phyloP scores from a whole-genome alignment of 1,284 basidiomycete genomes.

The Taiwanofungus camphoratus region DNA sequence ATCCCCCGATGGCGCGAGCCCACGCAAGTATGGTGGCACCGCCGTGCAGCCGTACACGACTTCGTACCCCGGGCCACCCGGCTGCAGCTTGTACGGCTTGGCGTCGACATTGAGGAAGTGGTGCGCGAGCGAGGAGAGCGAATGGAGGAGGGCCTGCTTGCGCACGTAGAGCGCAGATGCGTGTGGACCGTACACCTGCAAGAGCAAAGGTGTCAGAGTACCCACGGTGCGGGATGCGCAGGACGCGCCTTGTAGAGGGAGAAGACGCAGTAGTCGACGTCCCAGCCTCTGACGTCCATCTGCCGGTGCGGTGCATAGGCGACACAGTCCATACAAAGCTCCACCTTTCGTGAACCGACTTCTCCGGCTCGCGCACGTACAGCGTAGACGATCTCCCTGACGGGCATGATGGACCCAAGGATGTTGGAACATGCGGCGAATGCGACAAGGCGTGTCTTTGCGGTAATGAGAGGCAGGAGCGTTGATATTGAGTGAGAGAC shows the following conservation, averaged over 20 bases:
- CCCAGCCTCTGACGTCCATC: slow-evolving; percentile 70
- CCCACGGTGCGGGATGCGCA: not conserved
- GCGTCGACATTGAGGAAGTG: slow-evolving; percentile 56
- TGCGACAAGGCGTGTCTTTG: slow-evolving; percentile 66
- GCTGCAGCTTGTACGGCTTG: slow-evolving; percentile 60
- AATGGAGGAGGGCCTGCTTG: slow-evolving; percentile 35
- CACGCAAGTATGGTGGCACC: slow-evolving; percentile 59
- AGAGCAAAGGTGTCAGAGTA: slow-evolving; percentile 1
- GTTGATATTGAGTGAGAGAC: slow-evolving; percentile 51
- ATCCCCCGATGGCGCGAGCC: slow-evolving; percentile 43
- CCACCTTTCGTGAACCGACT: slow-evolving; percentile 54
- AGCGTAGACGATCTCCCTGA: slow-evolving; percentile 50
- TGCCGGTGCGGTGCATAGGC: slow-evolving; percentile 72
- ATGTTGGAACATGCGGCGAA: slow-evolving; percentile 77
- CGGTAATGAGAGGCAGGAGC: slow-evolving; percentile 56
- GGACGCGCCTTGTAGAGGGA: slow-evolving; percentile 69
- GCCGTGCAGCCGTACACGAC: slow-evolving; percentile 54
- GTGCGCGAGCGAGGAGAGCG: slow-evolving; percentile 57
- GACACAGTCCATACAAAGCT: slow-evolving; percentile 71
- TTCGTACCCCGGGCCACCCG: slow-evolving; percentile 72
- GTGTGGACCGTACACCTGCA: slow-evolving; percentile 71
- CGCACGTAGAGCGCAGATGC: slow-evolving; percentile 62
- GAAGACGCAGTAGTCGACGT: slow-evolving; percentile 69
- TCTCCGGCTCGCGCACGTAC: slow-evolving; percentile 45
- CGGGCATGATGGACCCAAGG: slow-evolving; percentile 60